Evolutionary conservation across 2,329 filamentous ascomycete species (phyloP), one percentile per base, ranked within the genome.

Genomic region (Diaporthe sp.): DNA sequence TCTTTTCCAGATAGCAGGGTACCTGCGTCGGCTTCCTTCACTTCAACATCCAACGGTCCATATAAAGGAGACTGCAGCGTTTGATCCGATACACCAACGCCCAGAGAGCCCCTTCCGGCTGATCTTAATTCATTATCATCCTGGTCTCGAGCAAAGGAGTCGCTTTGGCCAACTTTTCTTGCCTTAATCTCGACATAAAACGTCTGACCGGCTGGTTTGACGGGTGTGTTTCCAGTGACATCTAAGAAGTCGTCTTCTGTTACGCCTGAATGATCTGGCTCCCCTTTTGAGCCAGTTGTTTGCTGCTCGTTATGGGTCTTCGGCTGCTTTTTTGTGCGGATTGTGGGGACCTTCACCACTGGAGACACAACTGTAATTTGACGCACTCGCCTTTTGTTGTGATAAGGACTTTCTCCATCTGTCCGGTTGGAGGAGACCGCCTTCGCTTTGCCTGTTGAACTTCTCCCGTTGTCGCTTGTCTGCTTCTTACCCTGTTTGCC

Each of bases 21-120:
- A 22, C 85, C 82, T 13, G 84, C 84, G 67, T 31, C 25, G 65
- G 22, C 34, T 25, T 17, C 15, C 10, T 42, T 55, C 65, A 15
- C 61, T n/a, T 42, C 9, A 39, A 13, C 12, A 55, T 7, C 49
- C 46, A 8, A 53, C 17, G 46, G 22, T n/a, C 28, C n/a, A 39
- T 2, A 39, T 19, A 13, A 19, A 10, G 65, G 9, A 15, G n/a
- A n/a, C 8, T 69, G 34, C 49, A 22, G 15, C n/a, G 22, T 31
- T 55, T 22, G 13, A 28, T 25, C 25, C 46, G 57, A 44, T 9
- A 17, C 31, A n/a, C 46, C 34, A 19, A 28, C 25, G 8, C 49
- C 49, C 28, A 19, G 39, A 3, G 19, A 44, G 46, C 8, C 31
- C 25, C 19, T 37, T 10, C 10, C 34, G 37, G 25, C 22, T 51